Conservation (phyloP, 2,329 filamentous ascomycete species). For the Aspergillus luchuensis region DNA sequence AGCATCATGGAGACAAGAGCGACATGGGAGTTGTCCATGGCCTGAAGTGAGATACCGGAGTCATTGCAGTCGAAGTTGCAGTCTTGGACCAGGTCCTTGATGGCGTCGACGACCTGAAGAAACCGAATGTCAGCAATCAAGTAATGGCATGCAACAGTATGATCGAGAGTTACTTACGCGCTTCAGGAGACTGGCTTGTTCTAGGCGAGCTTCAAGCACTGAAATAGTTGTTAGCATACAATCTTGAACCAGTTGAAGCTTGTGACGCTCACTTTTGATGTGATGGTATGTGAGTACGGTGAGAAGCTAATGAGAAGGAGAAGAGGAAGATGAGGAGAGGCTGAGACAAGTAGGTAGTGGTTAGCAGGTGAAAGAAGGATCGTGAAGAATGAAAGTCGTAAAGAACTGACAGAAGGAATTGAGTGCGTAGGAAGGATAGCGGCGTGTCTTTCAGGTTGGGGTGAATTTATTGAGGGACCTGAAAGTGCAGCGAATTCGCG, state of each 20-base stretch:
- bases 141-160: too few species aligned
- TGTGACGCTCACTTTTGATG: constrained; percentile 34
- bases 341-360: background rate
- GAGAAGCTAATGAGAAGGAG: constrained; percentile 18
- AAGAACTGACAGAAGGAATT: background rate
- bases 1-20: constrained; percentile 99
- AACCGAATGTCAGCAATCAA: constrained; percentile 13
- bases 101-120: constrained; percentile 86
- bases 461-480: constrained; percentile 9
- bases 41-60: constrained; percentile 94
- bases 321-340: constrained; percentile 9
- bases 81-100: constrained; percentile 98
- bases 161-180: constrained; percentile 62
- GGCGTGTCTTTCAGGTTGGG: background rate
- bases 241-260: constrained; percentile 3
- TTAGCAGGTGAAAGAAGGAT: background rate
- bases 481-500: constrained; percentile 25
- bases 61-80: constrained; percentile 99
- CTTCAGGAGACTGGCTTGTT: constrained; percentile 91
- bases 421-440: constrained; percentile 3
- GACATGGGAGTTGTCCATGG: constrained; percentile 99
- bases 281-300: constrained; percentile 15
- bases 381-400: background rate
- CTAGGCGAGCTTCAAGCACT: constrained; percentile 97
- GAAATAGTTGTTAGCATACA: constrained; percentile 19